Evolutionary conservation across 768 basidiomycete species (phyloP).

Genomic region (Hysterangium stoloniferum): DNA sequence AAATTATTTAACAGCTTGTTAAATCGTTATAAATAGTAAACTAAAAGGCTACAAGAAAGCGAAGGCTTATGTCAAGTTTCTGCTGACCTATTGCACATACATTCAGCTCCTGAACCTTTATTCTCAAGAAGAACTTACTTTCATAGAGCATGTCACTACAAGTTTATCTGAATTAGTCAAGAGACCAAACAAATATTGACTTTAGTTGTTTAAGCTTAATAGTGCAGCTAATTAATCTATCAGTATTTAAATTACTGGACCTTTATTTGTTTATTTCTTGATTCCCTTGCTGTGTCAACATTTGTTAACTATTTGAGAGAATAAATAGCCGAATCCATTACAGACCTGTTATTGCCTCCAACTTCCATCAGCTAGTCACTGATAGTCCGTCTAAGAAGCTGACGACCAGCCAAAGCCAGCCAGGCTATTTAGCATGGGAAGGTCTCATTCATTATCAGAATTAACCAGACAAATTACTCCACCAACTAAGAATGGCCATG

Average conservation of each 20-base stretch:
- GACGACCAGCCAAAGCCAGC: conserved; percentile 63
- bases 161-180: conserved; percentile 63
- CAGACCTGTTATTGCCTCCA: conserved; percentile 89
- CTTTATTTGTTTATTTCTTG: no score
- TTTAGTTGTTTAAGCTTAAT: conserved; percentile 82
- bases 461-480: conserved; percentile 97
- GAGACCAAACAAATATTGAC: conserved; percentile 86
- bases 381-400: conserved; percentile 85
- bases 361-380: conserved; percentile 76
- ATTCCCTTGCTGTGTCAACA: conserved; percentile 87
- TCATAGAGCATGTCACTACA: conserved; percentile 50
- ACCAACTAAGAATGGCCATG: conserved; percentile 86
- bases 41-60: no score
- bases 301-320: conserved; percentile 83
- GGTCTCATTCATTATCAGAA: conserved; percentile 93
- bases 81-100: no score
- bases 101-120: conserved; percentile 84
- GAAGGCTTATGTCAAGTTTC: no score
- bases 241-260: no score
- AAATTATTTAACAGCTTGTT: no score
- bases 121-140: conserved; percentile 80
- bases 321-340: conserved; percentile 89
- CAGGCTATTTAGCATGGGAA: conserved; percentile 89
- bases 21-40: no score
- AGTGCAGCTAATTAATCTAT: no score